These are phyloP conservation scores for Corymbia calophylla DNA, from an alignment of 441 rosid species.

Conservation along the genomic window DNA sequence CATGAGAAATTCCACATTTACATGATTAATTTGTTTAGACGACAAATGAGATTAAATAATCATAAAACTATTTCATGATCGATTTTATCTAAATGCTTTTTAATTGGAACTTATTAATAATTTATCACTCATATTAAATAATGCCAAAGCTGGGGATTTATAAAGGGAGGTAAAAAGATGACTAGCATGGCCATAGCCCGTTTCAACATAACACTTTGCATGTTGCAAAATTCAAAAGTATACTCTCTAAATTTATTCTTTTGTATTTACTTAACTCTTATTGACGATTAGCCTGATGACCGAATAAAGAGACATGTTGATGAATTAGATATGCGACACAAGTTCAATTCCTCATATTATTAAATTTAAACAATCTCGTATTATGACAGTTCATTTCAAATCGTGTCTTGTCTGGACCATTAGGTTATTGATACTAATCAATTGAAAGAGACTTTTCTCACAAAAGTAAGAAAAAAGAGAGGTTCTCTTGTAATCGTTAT, in stretches of 20 bases:
- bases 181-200: background rate
- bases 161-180: background rate
- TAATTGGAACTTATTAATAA: background rate
- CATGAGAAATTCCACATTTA: background rate
- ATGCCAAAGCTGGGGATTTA: background rate
- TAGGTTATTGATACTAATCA: accelerated
- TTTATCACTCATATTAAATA: background rate
- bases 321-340: background rate
- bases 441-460: background rate
- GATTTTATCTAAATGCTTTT: background rate
- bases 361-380: background rate
- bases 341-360: background rate
- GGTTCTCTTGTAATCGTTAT: background rate
- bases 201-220: background rate
- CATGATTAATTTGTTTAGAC: background rate
- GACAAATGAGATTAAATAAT: background rate
- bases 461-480: background rate
- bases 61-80: background rate
- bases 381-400: background rate
- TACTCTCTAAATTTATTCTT: background rate
- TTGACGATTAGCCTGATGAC: accelerated
- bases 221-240: background rate
- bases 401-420: background rate
- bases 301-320: background rate
- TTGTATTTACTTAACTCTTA: background rate